Base-by-base conservation (phyloP, 164 flowering plant genomes). In the Nelumbo lutea region DNA sequence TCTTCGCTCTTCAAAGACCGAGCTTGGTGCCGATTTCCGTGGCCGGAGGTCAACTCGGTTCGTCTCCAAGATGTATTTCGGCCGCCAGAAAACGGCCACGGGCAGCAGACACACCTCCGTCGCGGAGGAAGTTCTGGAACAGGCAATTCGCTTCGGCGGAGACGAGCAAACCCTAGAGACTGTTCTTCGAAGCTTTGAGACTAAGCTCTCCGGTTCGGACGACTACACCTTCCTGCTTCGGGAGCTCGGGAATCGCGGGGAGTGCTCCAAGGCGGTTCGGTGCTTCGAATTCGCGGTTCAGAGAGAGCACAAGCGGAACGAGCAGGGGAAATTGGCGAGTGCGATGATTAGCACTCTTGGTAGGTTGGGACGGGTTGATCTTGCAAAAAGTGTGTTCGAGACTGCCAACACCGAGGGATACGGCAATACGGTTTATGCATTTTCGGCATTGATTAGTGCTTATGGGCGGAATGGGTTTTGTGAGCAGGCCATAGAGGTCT, bases 41-140 rank as follows among this genome's bases (percentile, higher is more conserved):
- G 97, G 97, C 57, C 87, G 91, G 45, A 80, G 94, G 10, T 93
- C 99, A 13, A 96, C 99, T 61, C 89, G 99, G 0, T 84, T 86
- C 65, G 93, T 89, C 60, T 90, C 98, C 53, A 96, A 96, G 62
- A 77, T 88, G 80, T 97, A 93, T 69, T 79, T 84, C 10, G 88
- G 90, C 48, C 86, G 99, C 42, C 96, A 86, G 39, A 92, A 78
- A 65, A 40, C 83, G 38, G 40, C 75, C 65, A 38, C 62, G 9
- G 76, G 70, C 59, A 62, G 82, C 68, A 84, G 87, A 38, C 99
- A 86, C 76, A 73, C 81, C 64, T 66, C 82, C 15, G 73, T 67
- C 44, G 98, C 98, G 3, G 96, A 89, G 70, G 93, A 93, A 53
- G 90, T 83, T 1, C 85, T 95, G 13, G 81, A 75, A 1, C 79